Conservation (phyloP, 208 protist genomes). For the Wallacemonas sp. region DNA sequence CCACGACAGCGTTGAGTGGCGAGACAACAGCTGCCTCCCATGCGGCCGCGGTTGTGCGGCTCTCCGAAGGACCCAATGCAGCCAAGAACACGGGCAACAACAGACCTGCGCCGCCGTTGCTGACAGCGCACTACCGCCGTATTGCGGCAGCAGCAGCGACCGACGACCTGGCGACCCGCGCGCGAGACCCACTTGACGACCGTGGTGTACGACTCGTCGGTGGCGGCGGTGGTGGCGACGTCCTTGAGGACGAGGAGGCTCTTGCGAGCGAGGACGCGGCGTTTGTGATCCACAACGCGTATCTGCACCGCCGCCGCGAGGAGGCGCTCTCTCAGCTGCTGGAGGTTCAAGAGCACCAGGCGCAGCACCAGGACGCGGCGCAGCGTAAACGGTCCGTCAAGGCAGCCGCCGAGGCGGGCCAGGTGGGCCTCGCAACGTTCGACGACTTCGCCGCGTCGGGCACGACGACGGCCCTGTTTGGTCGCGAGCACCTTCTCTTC, state of each 20-base stretch:
- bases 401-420: conserved; percentile 22
- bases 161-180: conserved; percentile 8
- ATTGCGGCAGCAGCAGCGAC: conserved; percentile 3
- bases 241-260: conserved; percentile 7
- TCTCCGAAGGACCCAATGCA: background rate
- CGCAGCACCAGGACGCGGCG: background rate
- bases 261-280: conserved; percentile 22
- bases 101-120: background rate
- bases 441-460: conserved; percentile 34
- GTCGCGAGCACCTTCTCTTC: conserved; percentile 30
- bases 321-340: conserved; percentile 38
- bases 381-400: conserved; percentile 12
- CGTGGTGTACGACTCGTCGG: conserved; percentile 2
- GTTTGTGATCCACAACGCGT: conserved; percentile 44
- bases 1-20: background rate
- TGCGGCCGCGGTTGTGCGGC: background rate
- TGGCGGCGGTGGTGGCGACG: conserved; percentile 17
- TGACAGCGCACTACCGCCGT: conserved; percentile 12
- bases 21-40: background rate
- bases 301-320: conserved; percentile 41
- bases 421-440: conserved; percentile 31
- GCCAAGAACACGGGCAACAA: background rate
- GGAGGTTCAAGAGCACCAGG: conserved; percentile 18
- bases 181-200: background rate
- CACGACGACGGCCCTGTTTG: conserved; percentile 20